These are phyloP conservation scores for Quercus engelmannii DNA, from an alignment of 306 rosid genomes.

Conservation along the genomic window DNA sequence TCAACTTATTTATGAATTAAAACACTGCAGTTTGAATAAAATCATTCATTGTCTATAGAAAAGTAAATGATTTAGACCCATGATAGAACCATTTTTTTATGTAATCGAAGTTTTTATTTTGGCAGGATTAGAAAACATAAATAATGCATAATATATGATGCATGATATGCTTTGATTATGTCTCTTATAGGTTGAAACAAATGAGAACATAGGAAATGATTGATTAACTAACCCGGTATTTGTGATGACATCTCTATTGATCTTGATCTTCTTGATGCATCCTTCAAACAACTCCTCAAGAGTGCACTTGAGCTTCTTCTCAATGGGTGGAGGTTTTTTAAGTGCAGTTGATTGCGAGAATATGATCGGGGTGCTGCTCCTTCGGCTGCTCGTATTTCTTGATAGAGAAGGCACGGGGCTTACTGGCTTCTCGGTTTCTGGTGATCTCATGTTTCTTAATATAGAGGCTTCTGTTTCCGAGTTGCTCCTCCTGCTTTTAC, in stretches of 20 bases:
- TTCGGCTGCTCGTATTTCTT: conserved; percentile 33
- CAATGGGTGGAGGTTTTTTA: conserved; percentile 59
- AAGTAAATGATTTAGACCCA: too few relatives aligned
- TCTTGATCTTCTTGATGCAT: conserved; percentile 60
- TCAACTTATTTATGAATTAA: too few relatives aligned
- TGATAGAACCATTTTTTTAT: too few relatives aligned
- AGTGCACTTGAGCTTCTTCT: conserved; percentile 61
- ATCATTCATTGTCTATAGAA: too few relatives aligned
- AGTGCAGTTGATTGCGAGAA: conserved; percentile 66
- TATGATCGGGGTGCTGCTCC: conserved; percentile 63
- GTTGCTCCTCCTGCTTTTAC: not conserved
- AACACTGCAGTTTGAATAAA: too few relatives aligned
- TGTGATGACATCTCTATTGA: conserved; percentile 62
- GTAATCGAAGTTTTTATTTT: too few relatives aligned
- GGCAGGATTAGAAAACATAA: too few relatives aligned
- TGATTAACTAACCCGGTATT: conserved; percentile 56
- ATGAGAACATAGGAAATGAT: not conserved
- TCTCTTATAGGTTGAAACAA: too few relatives aligned
- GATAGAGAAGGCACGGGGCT: conserved; percentile 26
- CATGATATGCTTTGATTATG: too few relatives aligned
- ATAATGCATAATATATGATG: too few relatives aligned
- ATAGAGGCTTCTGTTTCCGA: conserved; percentile 19
- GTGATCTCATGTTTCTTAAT: conserved; percentile 4
- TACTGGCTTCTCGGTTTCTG: conserved; percentile 17
- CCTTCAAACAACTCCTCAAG: conserved; percentile 79